These are phyloP conservation scores for Penicillium nucicola DNA, from an alignment of 495 filamentous ascomycete genomes.

Conservation along the genomic window DNA sequence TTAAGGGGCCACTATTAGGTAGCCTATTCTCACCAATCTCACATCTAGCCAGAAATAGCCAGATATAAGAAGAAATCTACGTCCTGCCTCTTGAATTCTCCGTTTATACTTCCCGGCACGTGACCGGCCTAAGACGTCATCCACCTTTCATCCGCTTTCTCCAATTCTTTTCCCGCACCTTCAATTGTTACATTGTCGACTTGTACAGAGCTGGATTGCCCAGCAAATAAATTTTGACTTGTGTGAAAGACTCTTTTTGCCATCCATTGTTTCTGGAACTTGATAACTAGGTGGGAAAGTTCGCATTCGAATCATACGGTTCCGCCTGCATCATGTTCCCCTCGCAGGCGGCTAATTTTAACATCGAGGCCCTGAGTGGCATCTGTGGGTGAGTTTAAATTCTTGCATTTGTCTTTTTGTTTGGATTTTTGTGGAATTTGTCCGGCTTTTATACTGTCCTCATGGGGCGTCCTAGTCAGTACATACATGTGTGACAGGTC, in stretches of 20 bases:
- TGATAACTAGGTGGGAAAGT: background rate
- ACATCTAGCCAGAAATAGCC: background rate
- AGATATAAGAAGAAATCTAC: too few relatives aligned
- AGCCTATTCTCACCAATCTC: too few relatives aligned
- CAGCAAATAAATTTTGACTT: background rate
- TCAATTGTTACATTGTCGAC: background rate
- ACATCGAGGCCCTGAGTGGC: constrained; percentile 83
- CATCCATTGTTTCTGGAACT: constrained; percentile 4
- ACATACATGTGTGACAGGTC: background rate
- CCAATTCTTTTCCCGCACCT: background rate
- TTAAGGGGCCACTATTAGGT: background rate
- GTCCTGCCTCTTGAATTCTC: too few relatives aligned
- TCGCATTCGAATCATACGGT: constrained; percentile 8
- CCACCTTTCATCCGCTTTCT: constrained; percentile 12
- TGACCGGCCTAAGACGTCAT: constrained; percentile 26
- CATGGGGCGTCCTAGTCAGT: background rate
- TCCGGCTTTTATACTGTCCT: background rate
- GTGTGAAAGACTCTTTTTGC: constrained; percentile 3
- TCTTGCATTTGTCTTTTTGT: background rate
- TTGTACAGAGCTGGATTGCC: background rate
- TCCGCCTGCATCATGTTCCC: constrained; percentile 57
- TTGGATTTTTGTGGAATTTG: background rate
- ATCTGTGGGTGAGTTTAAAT: constrained; percentile 68
- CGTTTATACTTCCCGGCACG: constrained; percentile 10
- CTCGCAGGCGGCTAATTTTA: constrained; percentile 62